phyloP scores from a whole-genome alignment of 495 filamentous ascomycete genomes.

The Rhizodiscina lignyota region DNA sequence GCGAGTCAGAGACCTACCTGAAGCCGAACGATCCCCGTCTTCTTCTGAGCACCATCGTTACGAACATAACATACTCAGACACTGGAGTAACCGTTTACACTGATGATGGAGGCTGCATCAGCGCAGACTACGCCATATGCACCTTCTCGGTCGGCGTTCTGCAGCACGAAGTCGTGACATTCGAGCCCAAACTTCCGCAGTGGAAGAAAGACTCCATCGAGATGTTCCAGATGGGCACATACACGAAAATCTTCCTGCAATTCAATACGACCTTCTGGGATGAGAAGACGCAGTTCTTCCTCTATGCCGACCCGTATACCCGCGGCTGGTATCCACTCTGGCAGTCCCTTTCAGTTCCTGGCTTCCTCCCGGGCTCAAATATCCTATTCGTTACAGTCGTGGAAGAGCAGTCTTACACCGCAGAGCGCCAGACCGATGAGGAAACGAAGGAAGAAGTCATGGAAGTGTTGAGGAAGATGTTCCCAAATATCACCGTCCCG shows the following conservation, averaged over 20 bases:
- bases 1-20: slow-evolving; percentile 47
- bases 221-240: slow-evolving; percentile 56
- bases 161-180: slow-evolving; percentile 44
- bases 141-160: slow-evolving; percentile 54
- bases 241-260: slow-evolving; percentile 66
- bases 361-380: slow-evolving; percentile 45
- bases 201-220: slow-evolving; percentile 54
- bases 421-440: slow-evolving; percentile 46
- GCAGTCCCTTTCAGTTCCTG: slow-evolving; percentile 43
- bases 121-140: slow-evolving; percentile 40
- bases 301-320: slow-evolving; percentile 46
- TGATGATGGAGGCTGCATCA: slow-evolving; percentile 38
- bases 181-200: slow-evolving; percentile 40
- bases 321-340: slow-evolving; percentile 58
- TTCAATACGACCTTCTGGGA: slow-evolving; percentile 62
- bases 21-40: slow-evolving; percentile 37
- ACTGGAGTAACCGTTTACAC: slow-evolving; percentile 40
- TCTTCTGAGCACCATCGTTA: slow-evolving; percentile 41
- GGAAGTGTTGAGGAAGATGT: slow-evolving; percentile 48
- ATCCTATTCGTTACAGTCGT: slow-evolving; percentile 61
- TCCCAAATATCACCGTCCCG: slow-evolving; percentile 38
- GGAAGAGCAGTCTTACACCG: slow-evolving; percentile 37
- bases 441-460: slow-evolving; percentile 44
- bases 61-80: slow-evolving; percentile 36
- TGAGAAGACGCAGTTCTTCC: slow-evolving; percentile 49